Base-by-base conservation (phyloP, 257 asterid genomes). In the Ophiorrhiza pumila region DNA sequence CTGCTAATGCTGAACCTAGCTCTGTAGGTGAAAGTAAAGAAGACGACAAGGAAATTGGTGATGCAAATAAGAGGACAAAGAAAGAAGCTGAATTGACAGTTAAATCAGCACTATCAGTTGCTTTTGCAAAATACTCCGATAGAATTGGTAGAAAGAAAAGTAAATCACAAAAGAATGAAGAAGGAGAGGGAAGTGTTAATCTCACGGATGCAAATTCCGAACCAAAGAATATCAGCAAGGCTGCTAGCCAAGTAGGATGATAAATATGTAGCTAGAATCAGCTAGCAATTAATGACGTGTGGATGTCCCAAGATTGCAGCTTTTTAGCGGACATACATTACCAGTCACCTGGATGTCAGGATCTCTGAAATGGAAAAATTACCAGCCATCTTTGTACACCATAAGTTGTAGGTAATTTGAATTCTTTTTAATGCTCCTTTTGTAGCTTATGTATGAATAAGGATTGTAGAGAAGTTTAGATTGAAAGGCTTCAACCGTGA, bases 61-160 rank as follows among this genome's bases (percentile, higher is more conserved):
- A 77, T 59, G 72, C 80, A 62, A 83, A 80, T 80, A 88, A 88
- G 76, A 74, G 75, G 67, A 80, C 72, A 58, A 91, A 86, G 85
- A 89, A 84, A 73, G 91, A 87, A 72, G 76, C 88, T 52, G 91
- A 89, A 70, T 4, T 80, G 67, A 83, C 89, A 4, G 80, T 91
- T 73, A 87, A 77, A 85, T 89, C 94, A 31, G 96, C 97, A 35
- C 82, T 93, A 25, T 77, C 93, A 69, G 93, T 89, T 77, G 96
- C 96, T 25, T 86, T 89, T 80, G 85, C 93, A 1, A 89, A 91
- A 79, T 93, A 88, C 77, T 75, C 91, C 0, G 87, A 79, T 69
- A 80, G 65, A 77, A 70, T 77, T 69, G 82, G 83, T 53, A 81
- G 83, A 77, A 87, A 79, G 82, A 83, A 80, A 71, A 81, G 76